Conservation (phyloP, 768 basidiomycete species). For the Sporobolomyces phaffii region DNA sequence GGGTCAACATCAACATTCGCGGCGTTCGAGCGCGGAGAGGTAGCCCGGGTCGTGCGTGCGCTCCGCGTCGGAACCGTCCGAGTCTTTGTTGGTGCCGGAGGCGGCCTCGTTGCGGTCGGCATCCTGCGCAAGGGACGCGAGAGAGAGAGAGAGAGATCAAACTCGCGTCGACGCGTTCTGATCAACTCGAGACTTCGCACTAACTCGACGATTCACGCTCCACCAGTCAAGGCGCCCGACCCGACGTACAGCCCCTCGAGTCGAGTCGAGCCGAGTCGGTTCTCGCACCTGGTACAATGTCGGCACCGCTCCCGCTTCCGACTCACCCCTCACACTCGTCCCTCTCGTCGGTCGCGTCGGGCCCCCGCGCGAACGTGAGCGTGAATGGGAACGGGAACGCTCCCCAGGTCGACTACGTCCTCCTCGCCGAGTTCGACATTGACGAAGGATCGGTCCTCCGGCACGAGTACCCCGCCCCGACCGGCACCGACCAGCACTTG, state of each 20-base stretch:
- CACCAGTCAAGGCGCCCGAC: too few relatives aligned
- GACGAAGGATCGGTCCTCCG: slow-evolving; percentile 85
- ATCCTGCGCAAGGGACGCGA: background rate
- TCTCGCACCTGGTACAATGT: too few relatives aligned
- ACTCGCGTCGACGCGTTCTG: too few relatives aligned
- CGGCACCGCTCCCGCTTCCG: background rate
- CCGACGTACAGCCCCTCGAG: too few relatives aligned
- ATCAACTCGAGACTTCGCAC: background rate
- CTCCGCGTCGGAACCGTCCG: background rate
- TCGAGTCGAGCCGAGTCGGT: too few relatives aligned
- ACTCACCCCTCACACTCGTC: slow-evolving; percentile 1
- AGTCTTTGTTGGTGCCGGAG: slow-evolving; percentile 3
- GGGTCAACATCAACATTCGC: too few relatives aligned
- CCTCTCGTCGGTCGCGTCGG: background rate
- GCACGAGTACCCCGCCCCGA: slow-evolving; percentile 90
- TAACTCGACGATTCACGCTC: too few relatives aligned
- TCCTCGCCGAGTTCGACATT: slow-evolving; percentile 98
- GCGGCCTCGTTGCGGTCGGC: slow-evolving; percentile 1
- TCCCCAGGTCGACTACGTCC: slow-evolving; percentile 56
- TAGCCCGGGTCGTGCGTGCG: background rate
- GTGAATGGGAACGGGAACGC: background rate
- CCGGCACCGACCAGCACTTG: slow-evolving; percentile 87
- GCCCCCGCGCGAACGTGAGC: background rate
- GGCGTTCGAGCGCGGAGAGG: background rate
- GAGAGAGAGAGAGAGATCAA: too few relatives aligned